phyloP scores from a whole-genome alignment of 306 rosid species.

The Hylodesmum podocarpum region DNA sequence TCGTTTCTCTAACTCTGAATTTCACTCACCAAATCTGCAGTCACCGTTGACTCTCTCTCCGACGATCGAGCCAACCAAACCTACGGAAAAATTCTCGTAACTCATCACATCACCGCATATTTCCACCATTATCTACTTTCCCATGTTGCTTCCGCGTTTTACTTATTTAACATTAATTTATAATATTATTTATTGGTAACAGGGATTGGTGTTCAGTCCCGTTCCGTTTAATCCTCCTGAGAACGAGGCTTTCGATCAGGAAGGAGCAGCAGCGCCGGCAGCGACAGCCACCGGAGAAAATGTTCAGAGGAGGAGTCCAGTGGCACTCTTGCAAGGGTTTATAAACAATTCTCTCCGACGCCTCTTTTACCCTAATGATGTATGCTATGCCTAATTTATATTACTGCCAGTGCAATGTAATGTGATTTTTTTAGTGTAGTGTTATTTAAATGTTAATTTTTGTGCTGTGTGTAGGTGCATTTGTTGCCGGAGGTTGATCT shows the following conservation, averaged over 20 bases:
- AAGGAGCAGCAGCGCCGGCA: slow-evolving; percentile 14
- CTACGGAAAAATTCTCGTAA: slow-evolving; percentile 83
- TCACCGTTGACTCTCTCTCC: slow-evolving; percentile 68
- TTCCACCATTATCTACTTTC: background rate
- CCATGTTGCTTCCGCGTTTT: background rate
- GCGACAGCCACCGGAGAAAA: slow-evolving; percentile 8
- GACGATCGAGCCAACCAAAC: slow-evolving; percentile 72
- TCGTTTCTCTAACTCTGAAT: slow-evolving; percentile 6
- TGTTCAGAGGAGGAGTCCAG: slow-evolving; percentile 40
- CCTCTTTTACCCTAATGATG: slow-evolving; percentile 67
- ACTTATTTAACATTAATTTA: background rate
- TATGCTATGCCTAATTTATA: slow-evolving; percentile 8
- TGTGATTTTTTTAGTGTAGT: background rate
- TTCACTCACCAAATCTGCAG: slow-evolving; percentile 41
- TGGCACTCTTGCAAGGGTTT: slow-evolving; percentile 50
- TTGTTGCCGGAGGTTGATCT: slow-evolving; percentile 79
- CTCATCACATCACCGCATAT: background rate
- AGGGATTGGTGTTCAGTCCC: slow-evolving; percentile 91
- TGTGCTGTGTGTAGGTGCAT: slow-evolving; percentile 53
- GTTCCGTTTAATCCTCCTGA: slow-evolving; percentile 67
- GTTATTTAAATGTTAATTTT: background rate
- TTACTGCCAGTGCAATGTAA: background rate
- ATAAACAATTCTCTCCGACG: slow-evolving; percentile 39
- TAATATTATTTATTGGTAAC: background rate
- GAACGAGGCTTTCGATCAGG: slow-evolving; percentile 38